phyloP scores from a whole-genome alignment of 1,284 basidiomycete genomes.

The Apiotrichum montevideense region DNA sequence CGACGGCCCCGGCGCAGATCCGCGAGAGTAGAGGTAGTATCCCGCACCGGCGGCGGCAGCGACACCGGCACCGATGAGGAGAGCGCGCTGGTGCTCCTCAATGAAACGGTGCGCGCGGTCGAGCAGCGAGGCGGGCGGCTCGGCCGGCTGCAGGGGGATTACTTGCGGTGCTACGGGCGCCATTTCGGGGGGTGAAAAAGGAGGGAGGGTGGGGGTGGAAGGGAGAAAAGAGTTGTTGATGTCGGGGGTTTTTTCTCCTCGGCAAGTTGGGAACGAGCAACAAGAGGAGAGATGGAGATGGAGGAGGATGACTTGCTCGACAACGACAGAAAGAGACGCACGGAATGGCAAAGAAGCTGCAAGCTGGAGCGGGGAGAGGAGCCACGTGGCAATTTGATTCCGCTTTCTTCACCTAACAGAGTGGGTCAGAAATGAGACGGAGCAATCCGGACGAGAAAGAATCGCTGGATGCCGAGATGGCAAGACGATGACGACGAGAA shows the following conservation, averaged over 20 bases:
- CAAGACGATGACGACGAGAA: too few species aligned
- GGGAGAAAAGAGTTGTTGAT: not conserved
- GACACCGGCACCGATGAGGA: conserved; percentile 55
- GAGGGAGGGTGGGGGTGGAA: not conserved
- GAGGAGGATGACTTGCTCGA: too few species aligned
- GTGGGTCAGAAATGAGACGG: too few species aligned
- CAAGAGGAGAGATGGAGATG: too few species aligned
- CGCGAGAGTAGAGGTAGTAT: conserved; percentile 55
- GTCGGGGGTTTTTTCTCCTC: not conserved
- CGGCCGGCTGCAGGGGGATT: conserved; percentile 3
- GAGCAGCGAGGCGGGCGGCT: conserved; percentile 27
- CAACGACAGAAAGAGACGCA: too few species aligned
- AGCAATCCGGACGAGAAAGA: too few species aligned
- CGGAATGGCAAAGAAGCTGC: too few species aligned
- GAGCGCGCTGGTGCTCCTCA: conserved; percentile 44
- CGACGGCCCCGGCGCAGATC: conserved; percentile 45
- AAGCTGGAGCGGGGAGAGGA: too few species aligned
- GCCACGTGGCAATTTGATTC: too few species aligned
- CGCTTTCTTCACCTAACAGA: too few species aligned
- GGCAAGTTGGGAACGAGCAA: not conserved
- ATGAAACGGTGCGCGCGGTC: conserved; percentile 39
- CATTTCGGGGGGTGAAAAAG: conserved; percentile 6
- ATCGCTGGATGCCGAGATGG: too few species aligned
- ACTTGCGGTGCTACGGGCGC: conserved; percentile 16
- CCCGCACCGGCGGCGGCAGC: conserved; percentile 69